phyloP scores from a whole-genome alignment of 2,329 filamentous ascomycete species.

The Fusarium oligoseptatum region DNA sequence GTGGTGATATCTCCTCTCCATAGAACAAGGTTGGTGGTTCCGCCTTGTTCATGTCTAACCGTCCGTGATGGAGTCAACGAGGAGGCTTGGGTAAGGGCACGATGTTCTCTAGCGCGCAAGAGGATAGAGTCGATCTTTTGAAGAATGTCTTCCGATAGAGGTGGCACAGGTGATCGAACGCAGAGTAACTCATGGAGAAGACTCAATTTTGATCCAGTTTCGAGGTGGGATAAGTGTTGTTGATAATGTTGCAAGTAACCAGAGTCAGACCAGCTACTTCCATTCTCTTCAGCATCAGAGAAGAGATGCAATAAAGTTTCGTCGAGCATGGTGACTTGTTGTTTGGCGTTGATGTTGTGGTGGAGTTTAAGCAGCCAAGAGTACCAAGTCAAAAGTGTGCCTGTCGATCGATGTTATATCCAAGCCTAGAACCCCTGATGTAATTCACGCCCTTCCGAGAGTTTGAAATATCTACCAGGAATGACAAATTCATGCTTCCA shows the following conservation, averaged over 20 bases:
- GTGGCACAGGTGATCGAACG: conserved; percentile 26
- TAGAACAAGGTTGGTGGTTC: neutral
- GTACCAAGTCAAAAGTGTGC: neutral
- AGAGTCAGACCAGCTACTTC: neutral
- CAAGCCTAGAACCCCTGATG: neutral
- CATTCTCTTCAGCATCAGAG: conserved; percentile 9
- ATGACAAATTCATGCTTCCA: conserved; percentile 12
- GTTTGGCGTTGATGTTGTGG: neutral
- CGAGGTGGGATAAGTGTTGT: conserved; percentile 27
- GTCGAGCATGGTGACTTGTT: conserved; percentile 10
- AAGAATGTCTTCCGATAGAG: conserved; percentile 7
- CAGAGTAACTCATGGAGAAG: conserved; percentile 33
- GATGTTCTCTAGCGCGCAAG: conserved; percentile 5
- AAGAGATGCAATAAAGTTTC: conserved; percentile 17
- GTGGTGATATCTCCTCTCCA: conserved; percentile 45
- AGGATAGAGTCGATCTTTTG: conserved; percentile 32
- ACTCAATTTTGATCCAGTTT: conserved; percentile 24
- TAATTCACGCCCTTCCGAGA: neutral
- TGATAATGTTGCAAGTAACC: conserved; percentile 23
- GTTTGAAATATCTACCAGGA: neutral
- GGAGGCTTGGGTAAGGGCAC: neutral
- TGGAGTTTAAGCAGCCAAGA: neutral
- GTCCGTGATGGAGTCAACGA: neutral
- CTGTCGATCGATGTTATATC: neutral
- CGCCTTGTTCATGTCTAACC: neutral